Conservation (phyloP, 345 rosid species). For the Odontarrhena argentea region DNA sequence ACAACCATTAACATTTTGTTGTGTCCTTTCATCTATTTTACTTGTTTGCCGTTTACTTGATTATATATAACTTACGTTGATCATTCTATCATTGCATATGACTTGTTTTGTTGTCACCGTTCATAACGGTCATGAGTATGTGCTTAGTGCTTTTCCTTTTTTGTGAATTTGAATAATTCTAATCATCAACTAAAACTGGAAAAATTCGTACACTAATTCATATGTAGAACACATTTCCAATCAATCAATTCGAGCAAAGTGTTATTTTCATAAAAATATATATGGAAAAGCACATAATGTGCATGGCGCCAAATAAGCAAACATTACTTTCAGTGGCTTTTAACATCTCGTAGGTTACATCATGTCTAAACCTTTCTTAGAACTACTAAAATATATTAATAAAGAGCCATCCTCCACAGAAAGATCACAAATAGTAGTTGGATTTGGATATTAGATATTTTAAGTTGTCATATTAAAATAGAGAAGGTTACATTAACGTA, state of each 20-base stretch:
- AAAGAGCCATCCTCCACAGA: neutral
- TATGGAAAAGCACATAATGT: conserved; percentile 13
- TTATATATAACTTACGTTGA: neutral
- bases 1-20: neutral
- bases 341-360: conserved; percentile 11
- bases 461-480: conserved; percentile 7
- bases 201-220: neutral
- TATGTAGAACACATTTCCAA: neutral
- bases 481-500: conserved; percentile 8
- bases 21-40: neutral
- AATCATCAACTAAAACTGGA: neutral
- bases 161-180: neutral
- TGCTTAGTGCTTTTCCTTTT: neutral
- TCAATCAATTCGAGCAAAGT: conserved; percentile 20
- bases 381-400: neutral
- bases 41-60: neutral
- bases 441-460: conserved; percentile 27
- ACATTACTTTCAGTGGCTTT: conserved; percentile 39
- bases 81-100: neutral
- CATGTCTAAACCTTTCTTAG: conserved; percentile 9
- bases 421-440: neutral
- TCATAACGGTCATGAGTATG: neutral
- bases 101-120: conserved; percentile 11
- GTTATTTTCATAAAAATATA: neutral
- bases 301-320: neutral